Evolutionary conservation across 2,329 filamentous ascomycete genomes (phyloP), one percentile per base, ranked within the genome.

Genomic region (Hypoxylon sp.): DNA sequence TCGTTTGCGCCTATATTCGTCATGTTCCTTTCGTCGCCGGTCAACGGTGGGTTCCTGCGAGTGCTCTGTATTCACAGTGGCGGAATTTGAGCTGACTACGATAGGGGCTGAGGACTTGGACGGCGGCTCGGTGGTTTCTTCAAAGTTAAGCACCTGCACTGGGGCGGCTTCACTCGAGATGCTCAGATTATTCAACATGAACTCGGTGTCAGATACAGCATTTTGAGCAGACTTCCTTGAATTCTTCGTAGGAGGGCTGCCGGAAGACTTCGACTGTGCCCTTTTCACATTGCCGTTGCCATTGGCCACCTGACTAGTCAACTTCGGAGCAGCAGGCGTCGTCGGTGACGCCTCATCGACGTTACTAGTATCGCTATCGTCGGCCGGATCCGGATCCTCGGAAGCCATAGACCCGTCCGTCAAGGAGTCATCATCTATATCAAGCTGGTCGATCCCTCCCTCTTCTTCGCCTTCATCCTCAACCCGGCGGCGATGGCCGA

Each of bases 1-100:
- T 73, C 93, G 88, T 79, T 93, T 93, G 81, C 91, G 93, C 81
- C 91, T 90, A 82, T 97, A 97, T 76, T 97, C 93, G 71, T 97
- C 94, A 75, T 97, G 93, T 76, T 98, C 94, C 73, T 92, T 90
- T 71, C 92, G 89, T 79, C 92, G 90, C 71, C 89, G 86, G 69
- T 96, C 92, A 58, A 87, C 86, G 64, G 88, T 82, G 34, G 87
- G 85, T 75, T 90, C 89, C 70, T 85, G 83, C 53, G 81, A 77
- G 55, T 81, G 80, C 38, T 77, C 75, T 69, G 81, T 77, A 52
- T 75, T 79, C n/a, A 80, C 79, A 51, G 80, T 79, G 21, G 79
- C 82, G 28, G 84, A 82, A 53, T 82, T 81, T 9, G 86, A 87
- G 78, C 85, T 87, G 65, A 87, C 85, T 17, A 88, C 80, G 62